Evolutionary conservation across 2,329 filamentous ascomycete genomes (phyloP).

Genomic region (Gliomastix tumulicola): DNA sequence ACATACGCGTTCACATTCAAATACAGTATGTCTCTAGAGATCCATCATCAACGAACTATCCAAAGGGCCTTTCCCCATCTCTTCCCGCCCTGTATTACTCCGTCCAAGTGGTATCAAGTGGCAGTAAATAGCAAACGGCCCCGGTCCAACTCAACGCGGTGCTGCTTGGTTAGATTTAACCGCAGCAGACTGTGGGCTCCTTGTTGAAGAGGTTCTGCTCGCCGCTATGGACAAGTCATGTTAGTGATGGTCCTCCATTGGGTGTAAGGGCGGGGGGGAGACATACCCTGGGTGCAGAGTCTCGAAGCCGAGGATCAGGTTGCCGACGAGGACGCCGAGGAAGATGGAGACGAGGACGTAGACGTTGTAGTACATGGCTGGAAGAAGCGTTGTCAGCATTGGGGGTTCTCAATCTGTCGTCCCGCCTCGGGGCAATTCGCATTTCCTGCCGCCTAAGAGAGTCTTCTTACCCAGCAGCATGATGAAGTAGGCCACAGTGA

Average conservation of each 20-base stretch:
- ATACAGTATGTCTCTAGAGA: too few relatives aligned
- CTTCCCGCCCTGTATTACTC: too few relatives aligned
- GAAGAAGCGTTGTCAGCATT: conserved; percentile 15
- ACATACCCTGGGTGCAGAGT: conserved; percentile 24
- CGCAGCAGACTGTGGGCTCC: conserved; percentile 33
- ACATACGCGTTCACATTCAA: too few relatives aligned
- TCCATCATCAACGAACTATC: too few relatives aligned
- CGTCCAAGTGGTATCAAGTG: too few relatives aligned
- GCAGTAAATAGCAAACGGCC: too few relatives aligned
- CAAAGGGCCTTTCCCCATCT: too few relatives aligned
- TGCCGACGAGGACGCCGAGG: conserved; percentile 66
- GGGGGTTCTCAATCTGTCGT: too few relatives aligned
- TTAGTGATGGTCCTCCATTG: background rate
- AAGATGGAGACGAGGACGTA: conserved; percentile 80
- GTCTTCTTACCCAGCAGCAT: conserved; percentile 56
- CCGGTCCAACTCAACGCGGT: too few relatives aligned
- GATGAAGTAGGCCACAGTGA: conserved; percentile 70
- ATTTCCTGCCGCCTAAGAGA: too few relatives aligned
- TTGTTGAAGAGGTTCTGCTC: conserved; percentile 17
- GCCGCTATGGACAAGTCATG: conserved; percentile 5
- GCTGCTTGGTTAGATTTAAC: conserved; percentile 13
- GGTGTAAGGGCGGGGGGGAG: background rate
- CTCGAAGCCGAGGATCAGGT: conserved; percentile 71
- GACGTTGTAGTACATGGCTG: conserved; percentile 57
- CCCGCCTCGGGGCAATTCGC: too few relatives aligned